These are phyloP conservation scores for Debaryomyces psychrophilus DNA, from an alignment of 1,139 yeast species.

Conservation along the genomic window DNA sequence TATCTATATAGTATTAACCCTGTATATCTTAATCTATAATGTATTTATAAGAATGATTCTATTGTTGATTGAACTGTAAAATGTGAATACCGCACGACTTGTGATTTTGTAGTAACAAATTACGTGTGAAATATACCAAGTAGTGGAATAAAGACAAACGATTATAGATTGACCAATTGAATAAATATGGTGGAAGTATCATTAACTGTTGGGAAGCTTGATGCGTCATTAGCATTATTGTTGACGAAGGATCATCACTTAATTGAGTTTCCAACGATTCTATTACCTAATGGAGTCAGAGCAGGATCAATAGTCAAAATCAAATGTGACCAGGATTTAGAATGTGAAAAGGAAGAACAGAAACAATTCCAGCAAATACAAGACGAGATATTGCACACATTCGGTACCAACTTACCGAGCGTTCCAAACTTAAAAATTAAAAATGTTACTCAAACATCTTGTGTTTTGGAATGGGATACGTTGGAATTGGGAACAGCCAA, in stretches of 20 bases:
- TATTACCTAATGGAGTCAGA: conserved; percentile 85
- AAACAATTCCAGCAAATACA: conserved; percentile 66
- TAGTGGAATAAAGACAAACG: not conserved
- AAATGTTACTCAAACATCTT: conserved; percentile 91
- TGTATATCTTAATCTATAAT: not conserved
- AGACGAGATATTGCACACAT: conserved; percentile 68
- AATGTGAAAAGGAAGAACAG: conserved; percentile 64
- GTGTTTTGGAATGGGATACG: conserved; percentile 93
- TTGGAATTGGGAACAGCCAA: conserved; percentile 82
- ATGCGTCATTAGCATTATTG: conserved; percentile 88
- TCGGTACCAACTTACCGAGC: conserved; percentile 75
- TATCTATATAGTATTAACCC: conserved; percentile 22
- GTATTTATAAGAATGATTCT: not conserved
- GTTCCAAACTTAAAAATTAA: conserved; percentile 70
- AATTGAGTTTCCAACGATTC: conserved; percentile 92
- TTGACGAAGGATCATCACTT: conserved; percentile 92
- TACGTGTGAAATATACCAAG: conserved; percentile 5
- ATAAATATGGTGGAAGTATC: conserved; percentile 76
- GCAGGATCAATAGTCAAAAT: conserved; percentile 95
- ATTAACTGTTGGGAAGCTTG: conserved; percentile 92
- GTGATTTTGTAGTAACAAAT: not conserved
- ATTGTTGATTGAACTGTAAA: not conserved
- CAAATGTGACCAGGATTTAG: conserved; percentile 78
- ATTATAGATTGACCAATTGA: conserved; percentile 3
- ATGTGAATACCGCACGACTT: not conserved